Percentiles rank a stretch among this genome's conserved stretches.
Conservation (phyloP, 2,329 filamentous ascomycete genomes). For the Fusarium palustre region DNA sequence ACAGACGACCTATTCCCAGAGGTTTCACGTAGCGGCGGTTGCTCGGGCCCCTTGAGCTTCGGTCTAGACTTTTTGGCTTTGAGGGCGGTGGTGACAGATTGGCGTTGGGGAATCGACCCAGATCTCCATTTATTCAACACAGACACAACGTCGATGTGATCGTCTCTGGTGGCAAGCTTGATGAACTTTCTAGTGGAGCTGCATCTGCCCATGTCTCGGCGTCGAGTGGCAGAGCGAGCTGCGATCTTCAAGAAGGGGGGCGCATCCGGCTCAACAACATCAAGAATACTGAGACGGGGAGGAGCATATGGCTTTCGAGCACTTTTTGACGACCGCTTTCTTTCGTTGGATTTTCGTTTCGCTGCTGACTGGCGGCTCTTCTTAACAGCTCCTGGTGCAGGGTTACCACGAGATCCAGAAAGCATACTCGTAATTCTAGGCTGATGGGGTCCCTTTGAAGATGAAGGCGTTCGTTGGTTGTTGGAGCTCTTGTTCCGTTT, state of each 20-base stretch:
- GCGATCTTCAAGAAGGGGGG: slow-evolving; percentile 72
- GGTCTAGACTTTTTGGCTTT: slow-evolving; percentile 25
- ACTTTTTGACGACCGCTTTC: slow-evolving; percentile 11
- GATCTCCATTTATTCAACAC: slow-evolving; percentile 67
- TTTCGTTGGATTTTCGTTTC: slow-evolving; percentile 10
- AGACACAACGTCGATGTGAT: slow-evolving; percentile 68
- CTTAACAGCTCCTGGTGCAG: slow-evolving; percentile 24
- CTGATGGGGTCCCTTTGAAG: slow-evolving; percentile 44
- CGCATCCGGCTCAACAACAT: slow-evolving; percentile 64
- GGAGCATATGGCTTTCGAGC: slow-evolving; percentile 41
- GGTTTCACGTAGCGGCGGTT: slow-evolving; percentile 39
- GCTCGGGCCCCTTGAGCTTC: slow-evolving; percentile 18
- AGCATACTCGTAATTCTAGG: slow-evolving; percentile 51
- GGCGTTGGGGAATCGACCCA: slow-evolving; percentile 62
- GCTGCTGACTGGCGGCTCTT: slow-evolving; percentile 31
- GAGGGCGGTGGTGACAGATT: slow-evolving; percentile 48
- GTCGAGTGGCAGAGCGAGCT: slow-evolving; percentile 65
- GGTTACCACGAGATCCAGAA: slow-evolving; percentile 12
- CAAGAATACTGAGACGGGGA: slow-evolving; percentile 70
- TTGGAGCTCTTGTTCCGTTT: slow-evolving; percentile 45
- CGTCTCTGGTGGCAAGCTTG: slow-evolving; percentile 68
- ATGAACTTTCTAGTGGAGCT: slow-evolving; percentile 69
- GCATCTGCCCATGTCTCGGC: slow-evolving; percentile 63
- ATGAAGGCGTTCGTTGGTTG: slow-evolving; percentile 38
- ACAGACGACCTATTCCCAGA: slow-evolving; percentile 40